phyloP scores from a whole-genome alignment of 2,329 filamentous ascomycete species.

The Aaosphaeria pasadenensis region DNA sequence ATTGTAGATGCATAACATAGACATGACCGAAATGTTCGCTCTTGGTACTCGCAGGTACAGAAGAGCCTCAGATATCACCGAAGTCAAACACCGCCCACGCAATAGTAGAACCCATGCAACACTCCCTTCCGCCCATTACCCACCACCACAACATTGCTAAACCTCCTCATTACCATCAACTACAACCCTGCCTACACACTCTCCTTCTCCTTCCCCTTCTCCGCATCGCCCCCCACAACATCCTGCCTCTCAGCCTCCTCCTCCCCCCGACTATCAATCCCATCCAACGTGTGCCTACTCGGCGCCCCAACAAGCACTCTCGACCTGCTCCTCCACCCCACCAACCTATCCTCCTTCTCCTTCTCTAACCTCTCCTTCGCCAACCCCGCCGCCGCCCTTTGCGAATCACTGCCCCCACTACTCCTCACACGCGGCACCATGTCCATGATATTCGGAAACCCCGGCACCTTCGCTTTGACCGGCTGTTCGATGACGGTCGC shows the following conservation, averaged over 20 bases:
- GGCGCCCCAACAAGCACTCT: not conserved
- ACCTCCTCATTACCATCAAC: not conserved
- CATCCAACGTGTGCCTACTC: not conserved
- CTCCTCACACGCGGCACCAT: constrained; percentile 5
- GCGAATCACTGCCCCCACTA: constrained; percentile 17
- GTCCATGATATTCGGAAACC: too few relatives aligned
- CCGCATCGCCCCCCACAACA: not conserved
- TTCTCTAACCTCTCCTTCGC: constrained; percentile 38
- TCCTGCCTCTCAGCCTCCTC: constrained; percentile 13
- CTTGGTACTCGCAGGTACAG: too few relatives aligned
- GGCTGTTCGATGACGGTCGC: not conserved
- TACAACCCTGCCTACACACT: not conserved
- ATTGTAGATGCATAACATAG: too few relatives aligned
- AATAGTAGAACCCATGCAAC: not conserved
- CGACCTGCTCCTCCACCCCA: not conserved
- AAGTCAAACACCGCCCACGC: not conserved
- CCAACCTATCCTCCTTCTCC: constrained; percentile 32
- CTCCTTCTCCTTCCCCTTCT: not conserved
- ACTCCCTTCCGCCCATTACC: not conserved
- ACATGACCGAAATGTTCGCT: too few relatives aligned
- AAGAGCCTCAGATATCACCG: too few relatives aligned
- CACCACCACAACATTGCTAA: constrained; percentile 1
- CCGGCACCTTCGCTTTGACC: too few relatives aligned
- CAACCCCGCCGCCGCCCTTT: constrained; percentile 30
- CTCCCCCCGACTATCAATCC: not conserved